phyloP scores from a whole-genome alignment of 2,329 filamentous ascomycete genomes.

The Scedosporium minutisporum region DNA sequence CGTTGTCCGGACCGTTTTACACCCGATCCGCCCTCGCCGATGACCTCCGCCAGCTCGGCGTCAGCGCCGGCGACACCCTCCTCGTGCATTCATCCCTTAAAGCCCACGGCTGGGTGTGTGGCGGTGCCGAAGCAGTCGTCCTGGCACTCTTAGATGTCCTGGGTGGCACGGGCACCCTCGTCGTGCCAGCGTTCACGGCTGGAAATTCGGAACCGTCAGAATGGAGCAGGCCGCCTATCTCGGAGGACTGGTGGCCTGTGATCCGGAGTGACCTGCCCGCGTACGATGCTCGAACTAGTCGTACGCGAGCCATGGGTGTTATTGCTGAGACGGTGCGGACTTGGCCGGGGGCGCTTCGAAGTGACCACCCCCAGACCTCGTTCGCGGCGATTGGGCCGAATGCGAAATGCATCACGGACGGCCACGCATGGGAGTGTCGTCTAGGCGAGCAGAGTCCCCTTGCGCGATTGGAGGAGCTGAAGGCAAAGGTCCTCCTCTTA shows the following conservation, averaged over 20 bases:
- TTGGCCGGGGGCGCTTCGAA: slow-evolving; percentile 11
- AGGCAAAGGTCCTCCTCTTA: neutral
- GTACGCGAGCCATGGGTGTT: slow-evolving; percentile 9
- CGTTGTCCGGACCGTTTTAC: neutral
- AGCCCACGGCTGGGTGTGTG: slow-evolving; percentile 8
- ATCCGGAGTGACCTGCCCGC: slow-evolving; percentile 11
- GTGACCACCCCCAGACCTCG: slow-evolving; percentile 13
- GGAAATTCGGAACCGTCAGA: slow-evolving; percentile 11
- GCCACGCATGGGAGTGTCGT: slow-evolving; percentile 4
- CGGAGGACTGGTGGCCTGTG: slow-evolving; percentile 10
- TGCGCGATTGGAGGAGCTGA: neutral
- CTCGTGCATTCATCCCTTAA: slow-evolving; percentile 9
- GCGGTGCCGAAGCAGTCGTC: slow-evolving; percentile 11
- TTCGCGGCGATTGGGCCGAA: slow-evolving; percentile 9
- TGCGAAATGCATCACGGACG: slow-evolving; percentile 2
- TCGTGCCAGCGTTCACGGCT: slow-evolving; percentile 11
- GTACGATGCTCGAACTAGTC: slow-evolving; percentile 7
- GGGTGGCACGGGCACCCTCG: slow-evolving; percentile 9
- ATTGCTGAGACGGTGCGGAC: slow-evolving; percentile 10
- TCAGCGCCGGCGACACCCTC: slow-evolving; percentile 8
- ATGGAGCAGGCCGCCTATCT: slow-evolving; percentile 11
- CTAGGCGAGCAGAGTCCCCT: slow-evolving; percentile 5
- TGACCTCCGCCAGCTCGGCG: neutral
- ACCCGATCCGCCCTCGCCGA: neutral
- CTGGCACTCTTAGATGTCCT: slow-evolving; percentile 7